Conservation (phyloP, 352 stramenopile genomes). For the Phytophthora cactorum region DNA sequence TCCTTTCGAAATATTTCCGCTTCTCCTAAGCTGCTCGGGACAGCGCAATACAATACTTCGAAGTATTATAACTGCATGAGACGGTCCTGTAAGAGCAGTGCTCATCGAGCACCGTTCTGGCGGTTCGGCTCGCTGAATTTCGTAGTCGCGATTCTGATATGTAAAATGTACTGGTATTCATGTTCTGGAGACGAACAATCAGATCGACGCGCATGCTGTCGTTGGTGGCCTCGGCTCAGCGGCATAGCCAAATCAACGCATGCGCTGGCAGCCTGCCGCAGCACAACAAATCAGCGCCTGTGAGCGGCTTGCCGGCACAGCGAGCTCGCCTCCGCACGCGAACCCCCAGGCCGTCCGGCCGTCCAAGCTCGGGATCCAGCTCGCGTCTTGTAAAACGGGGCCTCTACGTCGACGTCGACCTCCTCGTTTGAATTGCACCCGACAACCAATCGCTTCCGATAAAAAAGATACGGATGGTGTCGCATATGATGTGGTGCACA, state of each 20-base stretch:
- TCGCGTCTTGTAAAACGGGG: not conserved
- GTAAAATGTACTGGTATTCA: too few species aligned
- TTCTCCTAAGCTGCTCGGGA: too few species aligned
- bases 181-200: too few species aligned
- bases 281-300: not conserved
- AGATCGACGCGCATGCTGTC: too few species aligned
- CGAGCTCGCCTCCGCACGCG: not conserved
- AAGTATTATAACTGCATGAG: too few species aligned
- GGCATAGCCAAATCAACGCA: not conserved
- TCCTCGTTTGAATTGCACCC: conserved; percentile 20
- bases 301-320: not conserved
- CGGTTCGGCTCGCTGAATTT: too few species aligned
- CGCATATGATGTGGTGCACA: conserved; percentile 27
- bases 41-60: too few species aligned
- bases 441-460: conserved; percentile 35
- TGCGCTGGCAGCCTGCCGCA: not conserved
- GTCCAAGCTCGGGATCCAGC: not conserved
- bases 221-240: conserved; percentile 1
- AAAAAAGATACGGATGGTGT: conserved; percentile 31
- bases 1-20: too few species aligned
- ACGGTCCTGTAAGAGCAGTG: too few species aligned
- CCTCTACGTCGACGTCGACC: conserved; percentile 10
- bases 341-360: too few species aligned
- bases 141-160: too few species aligned
- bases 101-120: too few species aligned